Base-by-base conservation (phyloP, 2,329 filamentous ascomycete genomes). In the Fusarium humuli region DNA sequence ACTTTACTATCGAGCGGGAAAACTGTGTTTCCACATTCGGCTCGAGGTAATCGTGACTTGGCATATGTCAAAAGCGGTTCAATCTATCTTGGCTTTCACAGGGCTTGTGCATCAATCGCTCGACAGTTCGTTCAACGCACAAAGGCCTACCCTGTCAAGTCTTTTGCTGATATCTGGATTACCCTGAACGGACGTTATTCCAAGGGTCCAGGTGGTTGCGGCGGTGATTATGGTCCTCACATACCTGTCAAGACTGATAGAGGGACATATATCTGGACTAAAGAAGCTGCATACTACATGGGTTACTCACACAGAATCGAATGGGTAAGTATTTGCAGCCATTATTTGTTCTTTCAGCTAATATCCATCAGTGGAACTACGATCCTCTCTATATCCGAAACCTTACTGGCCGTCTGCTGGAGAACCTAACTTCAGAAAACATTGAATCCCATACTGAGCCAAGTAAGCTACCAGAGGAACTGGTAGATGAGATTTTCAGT, bases 41-140 rank as follows among this genome's bases (percentile, higher is more conserved):
- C 25, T 1, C 16, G 20, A 5, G 22, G 48, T 11, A 41, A 52
- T 41, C 22, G 23, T 2, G 23, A 40, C 1, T 12, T 29, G n/a
- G 18, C 48, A 1, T 20, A 22, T 1, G 22, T 29, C 14, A 12
- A 41, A 34, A 40, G 25, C 14, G 49, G 37, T 16, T 8, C 14
- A 14, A 13, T 54, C n/a, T 54, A 42, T 30, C n/a, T 23, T n/a
- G 50, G 37, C 8, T 54, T 54, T n/a, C 50, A 54, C n/a, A 54
- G 14, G 4, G 25, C 50, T 30, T 54, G 50, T 25, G 25, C n/a
- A 18, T 44, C 27, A 18, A 32, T 54, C 4, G 37, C 37, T 30
- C 40, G 37, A 16, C 25, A 25, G 10, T 54, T 42, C 37, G 6
- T 42, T 6, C 25, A 9, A 3, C n/a, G n/a, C 23, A 16, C 50